phyloP scores from a whole-genome alignment of 345 rosid species.

The Capsella bursapastoris region DNA sequence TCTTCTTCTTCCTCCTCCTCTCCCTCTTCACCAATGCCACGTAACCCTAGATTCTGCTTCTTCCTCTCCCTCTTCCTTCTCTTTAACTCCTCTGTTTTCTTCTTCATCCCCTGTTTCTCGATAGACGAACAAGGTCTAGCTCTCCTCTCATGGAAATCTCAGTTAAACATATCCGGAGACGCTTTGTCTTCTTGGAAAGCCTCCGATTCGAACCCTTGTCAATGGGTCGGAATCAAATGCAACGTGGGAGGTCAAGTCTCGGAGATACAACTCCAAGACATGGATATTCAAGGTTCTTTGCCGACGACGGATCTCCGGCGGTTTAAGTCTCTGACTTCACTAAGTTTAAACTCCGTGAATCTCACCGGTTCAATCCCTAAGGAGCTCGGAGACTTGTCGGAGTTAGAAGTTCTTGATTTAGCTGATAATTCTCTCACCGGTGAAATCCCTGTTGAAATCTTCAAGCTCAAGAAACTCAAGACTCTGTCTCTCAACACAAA shows the following conservation, averaged over 20 bases:
- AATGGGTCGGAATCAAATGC: conserved; percentile 82
- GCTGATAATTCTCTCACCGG: conserved; percentile 79
- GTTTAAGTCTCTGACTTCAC: conserved; percentile 59
- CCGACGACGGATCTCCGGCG: conserved; percentile 65
- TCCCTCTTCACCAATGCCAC: conserved; percentile 66
- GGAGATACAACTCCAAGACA: conserved; percentile 58
- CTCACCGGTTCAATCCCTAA: conserved; percentile 75
- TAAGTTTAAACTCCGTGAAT: conserved; percentile 69
- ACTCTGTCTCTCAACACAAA: conserved; percentile 71
- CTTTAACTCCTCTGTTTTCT: conserved; percentile 47
- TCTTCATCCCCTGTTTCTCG: conserved; percentile 58
- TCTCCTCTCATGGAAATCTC: conserved; percentile 81
- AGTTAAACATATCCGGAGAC: conserved; percentile 58
- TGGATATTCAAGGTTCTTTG: conserved; percentile 72
- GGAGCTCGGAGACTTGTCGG: conserved; percentile 64
- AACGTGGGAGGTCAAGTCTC: conserved; percentile 59
- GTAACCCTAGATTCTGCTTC: conserved; percentile 53
- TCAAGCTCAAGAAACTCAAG: conserved; percentile 63
- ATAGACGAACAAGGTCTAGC: conserved; percentile 71
- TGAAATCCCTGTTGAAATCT: conserved; percentile 69
- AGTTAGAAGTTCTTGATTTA: conserved; percentile 63
- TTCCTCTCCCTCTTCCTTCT: conserved; percentile 55
- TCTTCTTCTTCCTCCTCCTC: conserved; percentile 30
- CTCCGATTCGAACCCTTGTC: conserved; percentile 62
- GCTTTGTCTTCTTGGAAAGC: conserved; percentile 65